Base-by-base conservation (phyloP, 805 yeast genomes). In the Cyberlindnera saturnus region DNA sequence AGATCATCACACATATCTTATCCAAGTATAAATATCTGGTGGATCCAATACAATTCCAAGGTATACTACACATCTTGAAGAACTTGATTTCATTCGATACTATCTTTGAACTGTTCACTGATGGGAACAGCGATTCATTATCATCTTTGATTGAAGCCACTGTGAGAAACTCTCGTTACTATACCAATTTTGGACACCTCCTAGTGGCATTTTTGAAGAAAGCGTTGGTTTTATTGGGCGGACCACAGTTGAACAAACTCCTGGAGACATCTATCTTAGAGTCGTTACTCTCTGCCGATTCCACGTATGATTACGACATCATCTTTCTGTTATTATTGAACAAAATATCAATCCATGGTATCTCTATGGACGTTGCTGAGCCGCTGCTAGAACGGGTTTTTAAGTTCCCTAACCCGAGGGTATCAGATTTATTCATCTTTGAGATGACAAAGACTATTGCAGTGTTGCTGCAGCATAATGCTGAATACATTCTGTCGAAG, bases 371-470 rank as follows among this genome's bases (percentile, higher is more conserved):
- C n/a, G 15, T 39, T 6, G 14, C 29, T 13, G 26, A 34, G 10
- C 46, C 45, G 0, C 34, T 56, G 6, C 17, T 47, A 2, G 9
- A 39, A 8, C 44, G 53, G 11, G 44, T 46, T 1, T 36, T 57
- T 40, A 44, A 46, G 6, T 47, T 54, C 26, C 34, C 40, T 7
- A 39, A 43, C 17, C 39, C 42, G 9, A 31, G 43, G 8, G 37
- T 56, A 2, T 50, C 54, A n/a, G 45, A 48, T 1, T 31, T 43
- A 6, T 50, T 50, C 26, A 32, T 59, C 35, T 57, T 57, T 46
- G 61, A 57, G 38, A 29, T 57, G 28, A 55, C 59, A 4, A 59
- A 57, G 44, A 52, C 61, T 0, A 32, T 56, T 9, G 63, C 59
- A 34, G 51, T 59, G 0, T 32, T 59, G 8, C 37, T 58, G 1